phyloP scores from a whole-genome alignment of 176 grass and related monocot genomes.

The maize (Zea mays) region DNA sequence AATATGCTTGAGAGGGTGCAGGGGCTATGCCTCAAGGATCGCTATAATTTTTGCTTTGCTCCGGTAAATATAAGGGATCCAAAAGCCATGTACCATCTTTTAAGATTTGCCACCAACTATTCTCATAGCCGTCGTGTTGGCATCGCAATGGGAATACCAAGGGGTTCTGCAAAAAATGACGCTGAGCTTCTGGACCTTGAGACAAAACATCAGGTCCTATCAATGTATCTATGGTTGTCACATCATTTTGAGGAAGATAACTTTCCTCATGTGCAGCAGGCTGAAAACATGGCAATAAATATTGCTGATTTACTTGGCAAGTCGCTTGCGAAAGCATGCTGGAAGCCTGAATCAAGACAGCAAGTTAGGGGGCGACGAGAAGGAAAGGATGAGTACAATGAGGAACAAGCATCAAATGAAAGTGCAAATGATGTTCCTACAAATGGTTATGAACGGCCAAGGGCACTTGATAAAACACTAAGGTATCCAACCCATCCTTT shows the following conservation, averaged over 20 bases:
- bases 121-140: slow-evolving; percentile 66
- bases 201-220: slow-evolving; percentile 95
- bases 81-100: slow-evolving; percentile 95
- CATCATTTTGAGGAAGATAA: slow-evolving; percentile 83
- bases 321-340: slow-evolving; percentile 71
- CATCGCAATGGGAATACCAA: slow-evolving; percentile 92
- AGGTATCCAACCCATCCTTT: slow-evolving; percentile 44
- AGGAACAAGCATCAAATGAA: slow-evolving; percentile 35
- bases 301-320: slow-evolving; percentile 86
- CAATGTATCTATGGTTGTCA: slow-evolving; percentile 88
- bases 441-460: slow-evolving; percentile 41
- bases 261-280: slow-evolving; percentile 81
- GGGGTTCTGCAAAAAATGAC: slow-evolving; percentile 80
- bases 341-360: slow-evolving; percentile 86
- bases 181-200: slow-evolving; percentile 90
- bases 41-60: slow-evolving; percentile 89
- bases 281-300: slow-evolving; percentile 71
- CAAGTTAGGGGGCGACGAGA: slow-evolving; percentile 45
- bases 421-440: slow-evolving; percentile 32
- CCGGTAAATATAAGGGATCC: slow-evolving; percentile 94
- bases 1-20: slow-evolving; percentile 94
- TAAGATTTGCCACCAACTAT: slow-evolving; percentile 81
- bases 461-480: slow-evolving; percentile 46
- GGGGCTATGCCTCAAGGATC: slow-evolving; percentile 77
- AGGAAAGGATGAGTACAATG: slow-evolving; percentile 9